Percentiles rank a stretch among this genome's conserved stretches.
phyloP scores from a whole-genome alignment of 148 eudicot species.

The Drosera capensis region DNA sequence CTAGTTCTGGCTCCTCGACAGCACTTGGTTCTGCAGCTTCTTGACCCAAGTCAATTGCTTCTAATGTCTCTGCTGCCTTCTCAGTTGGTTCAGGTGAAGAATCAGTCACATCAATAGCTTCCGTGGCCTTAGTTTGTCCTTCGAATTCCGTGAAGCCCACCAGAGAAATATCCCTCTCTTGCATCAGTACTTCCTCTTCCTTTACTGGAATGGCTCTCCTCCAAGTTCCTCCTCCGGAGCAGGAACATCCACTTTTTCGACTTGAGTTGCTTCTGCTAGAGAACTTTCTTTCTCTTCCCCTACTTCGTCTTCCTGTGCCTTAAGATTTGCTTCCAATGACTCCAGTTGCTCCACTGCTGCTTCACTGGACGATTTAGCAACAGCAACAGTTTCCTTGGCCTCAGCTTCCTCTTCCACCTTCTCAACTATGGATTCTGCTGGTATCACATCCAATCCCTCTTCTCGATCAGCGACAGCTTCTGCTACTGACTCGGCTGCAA shows the following conservation, averaged over 20 bases:
- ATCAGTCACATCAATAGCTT: too few species aligned
- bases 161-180: too few species aligned
- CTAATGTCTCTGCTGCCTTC: too few species aligned
- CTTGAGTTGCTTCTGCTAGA: not conserved
- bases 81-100: too few species aligned
- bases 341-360: slow-evolving; percentile 5
- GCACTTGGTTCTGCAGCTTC: too few species aligned
- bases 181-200: too few species aligned
- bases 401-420: slow-evolving; percentile 7
- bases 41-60: too few species aligned
- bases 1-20: too few species aligned
- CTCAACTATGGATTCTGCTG: slow-evolving; percentile 6
- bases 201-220: too few species aligned
- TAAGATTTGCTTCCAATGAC: slow-evolving; percentile 12
- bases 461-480: not conserved
- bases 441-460: not conserved
- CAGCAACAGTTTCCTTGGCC: slow-evolving; percentile 10
- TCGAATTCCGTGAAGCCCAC: too few species aligned
- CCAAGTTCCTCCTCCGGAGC: not conserved
- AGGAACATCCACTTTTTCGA: not conserved
- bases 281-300: slow-evolving; percentile 4
- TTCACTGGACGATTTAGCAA: slow-evolving; percentile 7
- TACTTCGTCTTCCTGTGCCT: slow-evolving; percentile 7
- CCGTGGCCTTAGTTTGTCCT: too few species aligned
- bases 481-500: not conserved